These are phyloP conservation scores for Russula earlei DNA, from an alignment of 768 basidiomycete species.

Conservation along the genomic window DNA sequence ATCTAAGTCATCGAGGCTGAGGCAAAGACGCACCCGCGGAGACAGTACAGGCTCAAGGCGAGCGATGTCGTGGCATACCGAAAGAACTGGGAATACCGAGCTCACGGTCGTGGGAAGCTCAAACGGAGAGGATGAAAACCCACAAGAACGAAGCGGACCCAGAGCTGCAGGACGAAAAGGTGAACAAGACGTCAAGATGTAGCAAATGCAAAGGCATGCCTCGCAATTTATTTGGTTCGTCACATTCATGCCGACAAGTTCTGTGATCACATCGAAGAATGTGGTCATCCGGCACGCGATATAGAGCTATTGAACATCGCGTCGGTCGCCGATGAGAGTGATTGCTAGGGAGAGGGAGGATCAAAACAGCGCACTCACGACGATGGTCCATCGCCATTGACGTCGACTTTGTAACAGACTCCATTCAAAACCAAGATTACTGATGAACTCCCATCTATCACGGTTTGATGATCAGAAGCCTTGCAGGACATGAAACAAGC, in stretches of 20 bases:
- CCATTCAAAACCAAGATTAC: slow-evolving; percentile 14
- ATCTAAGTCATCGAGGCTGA: not conserved
- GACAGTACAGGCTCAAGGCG: slow-evolving; percentile 9
- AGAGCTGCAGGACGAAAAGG: not conserved
- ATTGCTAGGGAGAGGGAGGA: not conserved
- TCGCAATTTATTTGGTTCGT: slow-evolving; percentile 6
- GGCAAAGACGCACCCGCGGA: slow-evolving; percentile 7
- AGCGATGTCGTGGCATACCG: slow-evolving; percentile 3
- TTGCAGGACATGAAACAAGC: not conserved
- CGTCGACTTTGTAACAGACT: slow-evolving; percentile 3
- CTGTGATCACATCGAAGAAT: not conserved
- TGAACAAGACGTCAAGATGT: not conserved
- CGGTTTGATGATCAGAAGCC: not conserved
- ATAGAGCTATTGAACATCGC: slow-evolving; percentile 9
- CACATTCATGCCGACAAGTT: slow-evolving; percentile 13
- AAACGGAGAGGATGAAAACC: not conserved
- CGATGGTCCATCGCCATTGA: slow-evolving; percentile 17
- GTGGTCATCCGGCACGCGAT: slow-evolving; percentile 5
- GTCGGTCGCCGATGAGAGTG: not conserved
- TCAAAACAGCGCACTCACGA: not conserved
- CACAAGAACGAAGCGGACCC: slow-evolving; percentile 6
- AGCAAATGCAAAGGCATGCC: not conserved
- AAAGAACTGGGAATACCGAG: not conserved
- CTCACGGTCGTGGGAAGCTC: not conserved
- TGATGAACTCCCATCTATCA: slow-evolving; percentile 17